Conservation (phyloP, 345 rosid genomes). For the Eucalyptus microcorys region DNA sequence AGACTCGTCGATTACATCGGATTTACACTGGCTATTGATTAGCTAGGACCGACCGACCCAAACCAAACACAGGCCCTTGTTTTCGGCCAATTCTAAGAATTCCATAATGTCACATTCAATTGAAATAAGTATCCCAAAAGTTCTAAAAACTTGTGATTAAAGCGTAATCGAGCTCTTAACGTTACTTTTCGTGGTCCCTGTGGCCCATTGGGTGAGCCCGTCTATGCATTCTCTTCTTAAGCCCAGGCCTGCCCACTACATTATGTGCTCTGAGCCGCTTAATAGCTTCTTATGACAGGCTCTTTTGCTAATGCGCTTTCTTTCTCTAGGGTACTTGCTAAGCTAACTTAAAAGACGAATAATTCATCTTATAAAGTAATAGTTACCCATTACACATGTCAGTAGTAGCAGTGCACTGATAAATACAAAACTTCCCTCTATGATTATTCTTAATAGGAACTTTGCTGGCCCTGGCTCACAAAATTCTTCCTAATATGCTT, state of each 20-base stretch:
- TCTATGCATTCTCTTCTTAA: not conserved
- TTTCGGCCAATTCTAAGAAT: not conserved
- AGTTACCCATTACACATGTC: not conserved
- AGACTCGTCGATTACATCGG: not conserved
- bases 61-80: not conserved
- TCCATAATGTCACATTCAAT: not conserved
- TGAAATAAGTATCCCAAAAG: not conserved
- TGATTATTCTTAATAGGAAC: not conserved
- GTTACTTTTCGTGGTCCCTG: not conserved
- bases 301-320: not conserved
- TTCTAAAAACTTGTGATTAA: not conserved
- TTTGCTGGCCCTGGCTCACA: not conserved
- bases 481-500: not conserved
- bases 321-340: not conserved
- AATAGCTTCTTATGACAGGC: not conserved
- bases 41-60: not conserved
- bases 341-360: no score
- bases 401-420: not conserved
- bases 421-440: not conserved
- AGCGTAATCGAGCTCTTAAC: not conserved
- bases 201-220: not conserved
- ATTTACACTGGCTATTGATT: not conserved
- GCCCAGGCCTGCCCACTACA: not conserved
- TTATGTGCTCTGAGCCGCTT: not conserved
- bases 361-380: no score